Evolutionary conservation across 345 rosid species (phyloP), one percentile per base, ranked within the genome.

Genomic region (Pseudoturritis turrita): DNA sequence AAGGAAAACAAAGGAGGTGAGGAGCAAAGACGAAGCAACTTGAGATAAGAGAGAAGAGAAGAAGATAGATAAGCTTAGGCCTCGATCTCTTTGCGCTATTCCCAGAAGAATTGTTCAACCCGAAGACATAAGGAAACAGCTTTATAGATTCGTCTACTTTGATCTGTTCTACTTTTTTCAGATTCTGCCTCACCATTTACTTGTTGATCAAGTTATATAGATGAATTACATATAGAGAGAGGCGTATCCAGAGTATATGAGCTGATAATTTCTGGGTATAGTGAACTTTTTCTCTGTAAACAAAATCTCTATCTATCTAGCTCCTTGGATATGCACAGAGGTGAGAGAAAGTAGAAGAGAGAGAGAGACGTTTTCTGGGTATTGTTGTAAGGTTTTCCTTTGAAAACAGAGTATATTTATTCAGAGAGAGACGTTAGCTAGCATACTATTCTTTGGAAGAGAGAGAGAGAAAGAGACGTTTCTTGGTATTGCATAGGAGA

Each of bases 21-120:
- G 76, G 77, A 43, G 77, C 73, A 52, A 77, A 77, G 36, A 77
- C 71, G 17, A 77, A 71, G 33, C 67, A 64, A 49, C 80, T 65
- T 41, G 80, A 66, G 41, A 72, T 3, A 51, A 77, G 77, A 44
- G 77, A 25, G 73, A 77, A 60, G 47, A 77, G 40, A 52, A 77
- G 80, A 60, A 77, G 65, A 45, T 60, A 77, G n/a, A 77, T 44
- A 43, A 72, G 31, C 28, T 44, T 72, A 40, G 77, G 70, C 51
- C 72, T 77, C 1, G 70, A 59, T 77, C 74, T 66, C 69, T 66
- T 77, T 36, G 72, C 1, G n/a, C 18, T 31, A 26, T 23, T 53
- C 15, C 69, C 50, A 22, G 55, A 61, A 54, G 69, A 70, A 46
- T 4, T 26, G 19, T 69, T 69, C 26, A 45, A 43, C 17, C 55